Base-by-base conservation (phyloP, 306 rosid species). In the Prinsepia uniflora region DNA sequence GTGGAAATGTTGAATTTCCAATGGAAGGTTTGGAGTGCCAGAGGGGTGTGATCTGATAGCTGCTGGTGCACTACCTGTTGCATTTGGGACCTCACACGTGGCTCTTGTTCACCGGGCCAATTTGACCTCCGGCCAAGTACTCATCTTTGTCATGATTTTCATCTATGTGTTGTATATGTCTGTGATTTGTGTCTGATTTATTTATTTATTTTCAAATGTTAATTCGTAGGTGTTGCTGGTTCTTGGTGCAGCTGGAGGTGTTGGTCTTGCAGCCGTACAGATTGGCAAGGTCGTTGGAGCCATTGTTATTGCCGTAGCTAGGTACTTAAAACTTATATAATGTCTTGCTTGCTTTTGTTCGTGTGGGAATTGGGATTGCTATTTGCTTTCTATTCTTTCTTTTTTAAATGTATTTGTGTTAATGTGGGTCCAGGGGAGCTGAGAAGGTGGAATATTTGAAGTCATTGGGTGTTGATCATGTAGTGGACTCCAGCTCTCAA, bases 201-300 rank as follows among this genome's bases (percentile, higher is more conserved):
- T n/a, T 61, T 42, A n/a, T 10, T 19, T 63, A 63, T 30, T 30
- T 30, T 30, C 36, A 30, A 30, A 30, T 18, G 30, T 42, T 20
- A 7, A 36, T 49, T 66, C 78, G 48, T 65, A 92, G 98, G 98
- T 94, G 30, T 76, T 94, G 83, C 68, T 94, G 81, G 95, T 94
- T 74, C 91, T 94, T 68, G 99, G 96, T 73, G 99, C 97, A 7
- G 97, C 97, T 22, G 97, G 99, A 36, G 99, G 96, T 10, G 99
- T 91, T 41, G 97, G 99, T 53, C 84, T 94, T 77, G 90, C 97
- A 54, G 95, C 99, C 56, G 88, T 94, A 44, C 98, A 94, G 75
- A 91, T 94, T 52, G 97, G 99, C 61, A 94, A 91, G 84, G 85
- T 85, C 13, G 76, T 86, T 54, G 96, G 97, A 20, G 97, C 96